Conservation (phyloP, 768 basidiomycete species). For the Boletales sp. region DNA sequence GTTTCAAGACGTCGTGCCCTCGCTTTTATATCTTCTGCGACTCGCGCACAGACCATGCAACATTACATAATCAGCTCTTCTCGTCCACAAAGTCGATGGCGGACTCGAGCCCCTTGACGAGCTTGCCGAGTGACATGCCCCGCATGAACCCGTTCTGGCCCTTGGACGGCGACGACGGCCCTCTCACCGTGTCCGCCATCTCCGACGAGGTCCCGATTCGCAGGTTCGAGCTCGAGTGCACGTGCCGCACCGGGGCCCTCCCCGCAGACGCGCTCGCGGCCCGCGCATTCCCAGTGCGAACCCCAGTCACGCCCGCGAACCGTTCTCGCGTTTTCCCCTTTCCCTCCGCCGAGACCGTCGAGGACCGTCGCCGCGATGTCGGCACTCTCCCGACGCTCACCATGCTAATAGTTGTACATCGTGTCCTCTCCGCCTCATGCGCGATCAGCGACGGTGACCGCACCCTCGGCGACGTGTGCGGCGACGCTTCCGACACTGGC, state of each 20-base stretch:
- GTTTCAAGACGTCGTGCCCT: no score
- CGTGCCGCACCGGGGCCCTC: slow-evolving; percentile 15
- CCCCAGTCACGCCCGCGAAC: background rate
- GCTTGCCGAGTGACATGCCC: slow-evolving; percentile 31
- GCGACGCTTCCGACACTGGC: slow-evolving; percentile 25
- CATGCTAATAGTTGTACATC: slow-evolving; percentile 18
- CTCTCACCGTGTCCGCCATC: slow-evolving; percentile 11
- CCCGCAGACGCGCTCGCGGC: background rate
- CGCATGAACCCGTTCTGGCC: slow-evolving; percentile 28
- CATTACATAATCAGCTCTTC: background rate
- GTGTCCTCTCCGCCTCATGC: slow-evolving; percentile 3
- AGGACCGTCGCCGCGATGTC: slow-evolving; percentile 21
- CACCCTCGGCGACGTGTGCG: background rate
- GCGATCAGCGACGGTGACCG: slow-evolving; percentile 2
- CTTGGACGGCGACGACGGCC: slow-evolving; percentile 20
- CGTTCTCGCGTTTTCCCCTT: slow-evolving; percentile 9
- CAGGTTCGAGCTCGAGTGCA: slow-evolving; percentile 26
- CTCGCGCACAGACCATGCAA: slow-evolving; percentile 18
- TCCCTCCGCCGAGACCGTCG: slow-evolving; percentile 18
- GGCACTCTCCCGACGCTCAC: slow-evolving; percentile 20
- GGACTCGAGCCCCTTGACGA: slow-evolving; percentile 38
- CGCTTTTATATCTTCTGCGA: slow-evolving; percentile 1
- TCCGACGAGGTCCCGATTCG: slow-evolving; percentile 9
- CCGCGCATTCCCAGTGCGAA: background rate
- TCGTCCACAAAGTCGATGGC: slow-evolving; percentile 41